Evolutionary conservation across 176 grass and related monocot genomes (phyloP), one percentile per base, ranked within the genome.

Genomic region (Bromus sterilis): DNA sequence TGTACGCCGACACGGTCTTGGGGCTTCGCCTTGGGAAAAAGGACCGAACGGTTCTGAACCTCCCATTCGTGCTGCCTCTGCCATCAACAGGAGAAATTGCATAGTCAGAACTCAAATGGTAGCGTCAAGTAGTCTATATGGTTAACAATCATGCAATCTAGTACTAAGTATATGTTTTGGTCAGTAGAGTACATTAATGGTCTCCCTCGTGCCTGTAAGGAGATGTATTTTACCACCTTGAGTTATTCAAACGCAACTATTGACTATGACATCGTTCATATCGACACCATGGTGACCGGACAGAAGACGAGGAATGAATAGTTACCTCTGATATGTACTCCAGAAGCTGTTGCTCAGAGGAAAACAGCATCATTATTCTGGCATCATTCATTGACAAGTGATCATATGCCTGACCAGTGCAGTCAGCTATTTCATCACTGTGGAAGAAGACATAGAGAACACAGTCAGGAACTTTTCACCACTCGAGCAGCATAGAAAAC

Each of bases 361-460:
- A 77, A 61, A 92, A 94, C 89, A 90, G 90, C 32, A 92, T 64
- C 78, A 94, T 97, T 69, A 92, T 78, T 59, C 80, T 94, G 58
- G 87, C 83, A 77, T 88, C 87, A 82, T 71, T 68, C 80, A 87
- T 34, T 64, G 89, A 64, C 82, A 94, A 82, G 82, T 86, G 91
- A 76, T 92, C 91, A 82, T 97, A 94, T 48, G 94, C 89, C 51
- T 94, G 85, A 69, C 83, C 82, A 59, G 87, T 88, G 78, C 91
- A 94, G 42, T 92, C 91, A 86, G 87, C 85, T 82, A 97, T 90
- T 76, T 97, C 94, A 88, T 94, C 79, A 66, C 91, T 97, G 63
- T 32, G 83, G 41, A 78, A 63, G 66, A 60, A 60, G 12, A 37
- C 2, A 3, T 4, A 35, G 28, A 55, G 13, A 48, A 39, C 53